These are phyloP conservation scores for Meyerozyma sp. DNA, from an alignment of 1,139 yeast species.

Conservation along the genomic window DNA sequence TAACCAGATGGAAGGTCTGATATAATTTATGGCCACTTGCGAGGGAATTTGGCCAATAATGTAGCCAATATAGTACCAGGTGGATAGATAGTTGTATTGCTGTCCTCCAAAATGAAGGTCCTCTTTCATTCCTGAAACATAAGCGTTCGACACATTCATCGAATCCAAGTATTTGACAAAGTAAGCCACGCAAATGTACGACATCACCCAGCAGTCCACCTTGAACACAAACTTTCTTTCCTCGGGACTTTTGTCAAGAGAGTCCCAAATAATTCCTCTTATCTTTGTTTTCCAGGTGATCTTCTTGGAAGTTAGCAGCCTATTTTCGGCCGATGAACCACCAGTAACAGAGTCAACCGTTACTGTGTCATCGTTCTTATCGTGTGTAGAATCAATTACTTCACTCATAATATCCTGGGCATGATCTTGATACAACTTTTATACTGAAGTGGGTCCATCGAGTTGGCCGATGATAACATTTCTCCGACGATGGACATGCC, in stretches of 20 bases:
- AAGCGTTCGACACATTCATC: constrained; percentile 12
- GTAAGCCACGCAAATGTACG: constrained; percentile 13
- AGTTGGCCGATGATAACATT: too few species aligned
- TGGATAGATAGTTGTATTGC: constrained; percentile 9
- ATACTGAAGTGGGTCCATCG: too few species aligned
- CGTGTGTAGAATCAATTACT: too few species aligned
- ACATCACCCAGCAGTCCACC: constrained; percentile 13
- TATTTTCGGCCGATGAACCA: too few species aligned
- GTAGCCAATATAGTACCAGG: constrained; percentile 11
- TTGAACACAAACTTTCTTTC: constrained; percentile 11
- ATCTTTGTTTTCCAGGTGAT: too few species aligned
- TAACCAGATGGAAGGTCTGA: constrained; percentile 10
- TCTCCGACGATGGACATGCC: too few species aligned
- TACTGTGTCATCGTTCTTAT: too few species aligned
- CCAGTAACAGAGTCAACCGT: too few species aligned
- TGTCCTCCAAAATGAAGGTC: constrained; percentile 9
- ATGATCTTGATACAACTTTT: too few species aligned
- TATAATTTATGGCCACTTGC: constrained; percentile 8
- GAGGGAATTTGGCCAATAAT: constrained; percentile 13
- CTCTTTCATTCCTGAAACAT: constrained; percentile 11
- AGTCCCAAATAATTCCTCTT: too few species aligned
- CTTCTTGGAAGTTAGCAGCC: too few species aligned
- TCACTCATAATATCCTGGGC: too few species aligned
- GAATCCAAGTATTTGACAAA: constrained; percentile 14
- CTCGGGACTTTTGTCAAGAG: constrained; percentile 2